Evolutionary conservation across 2,329 filamentous ascomycete species (phyloP).

Genomic region (Hymenotorrendiella dingleyae): DNA sequence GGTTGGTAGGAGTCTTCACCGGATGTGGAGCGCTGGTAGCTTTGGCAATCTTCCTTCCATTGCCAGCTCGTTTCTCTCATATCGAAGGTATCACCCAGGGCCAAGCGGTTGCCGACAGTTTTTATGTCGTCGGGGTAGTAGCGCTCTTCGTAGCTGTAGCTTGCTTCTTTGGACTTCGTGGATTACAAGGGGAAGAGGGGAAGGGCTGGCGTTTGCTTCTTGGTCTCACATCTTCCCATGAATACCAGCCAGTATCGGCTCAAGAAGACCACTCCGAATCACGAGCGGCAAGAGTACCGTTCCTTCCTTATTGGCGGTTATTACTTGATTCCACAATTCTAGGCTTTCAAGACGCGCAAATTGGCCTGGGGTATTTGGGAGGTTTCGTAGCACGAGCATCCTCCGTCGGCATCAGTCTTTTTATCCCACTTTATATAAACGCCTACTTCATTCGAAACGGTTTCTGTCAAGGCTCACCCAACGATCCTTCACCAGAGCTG

Average conservation of each 20-base stretch:
- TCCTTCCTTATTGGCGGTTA: constrained; percentile 53
- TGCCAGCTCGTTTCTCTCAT: constrained; percentile 73
- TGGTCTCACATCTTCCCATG: constrained; percentile 26
- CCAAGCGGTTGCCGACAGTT: constrained; percentile 73
- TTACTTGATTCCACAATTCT: constrained; percentile 59
- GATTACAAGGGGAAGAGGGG: constrained; percentile 64
- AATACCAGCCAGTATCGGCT: constrained; percentile 12
- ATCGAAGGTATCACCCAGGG: constrained; percentile 65
- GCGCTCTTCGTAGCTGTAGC: constrained; percentile 66
- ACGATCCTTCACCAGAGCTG: constrained; percentile 63
- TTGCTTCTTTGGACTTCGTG: constrained; percentile 72
- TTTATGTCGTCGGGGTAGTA: constrained; percentile 75
- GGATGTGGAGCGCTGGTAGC: constrained; percentile 87
- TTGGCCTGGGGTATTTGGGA: constrained; percentile 83
- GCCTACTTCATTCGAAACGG: constrained; percentile 80
- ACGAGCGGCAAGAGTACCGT: constrained; percentile 11
- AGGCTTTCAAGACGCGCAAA: constrained; percentile 69
- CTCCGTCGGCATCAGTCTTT: constrained; percentile 90
- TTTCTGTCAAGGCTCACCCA: constrained; percentile 64
- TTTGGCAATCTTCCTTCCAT: constrained; percentile 73
- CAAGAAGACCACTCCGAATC: constrained; percentile 3
- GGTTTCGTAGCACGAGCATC: constrained; percentile 93
- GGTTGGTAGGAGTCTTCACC: constrained; percentile 86
- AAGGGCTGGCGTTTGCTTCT: constrained; percentile 65
- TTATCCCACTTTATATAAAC: constrained; percentile 90